Base-by-base conservation (phyloP, 2,329 filamentous ascomycete genomes). In the Colletotrichum musae region DNA sequence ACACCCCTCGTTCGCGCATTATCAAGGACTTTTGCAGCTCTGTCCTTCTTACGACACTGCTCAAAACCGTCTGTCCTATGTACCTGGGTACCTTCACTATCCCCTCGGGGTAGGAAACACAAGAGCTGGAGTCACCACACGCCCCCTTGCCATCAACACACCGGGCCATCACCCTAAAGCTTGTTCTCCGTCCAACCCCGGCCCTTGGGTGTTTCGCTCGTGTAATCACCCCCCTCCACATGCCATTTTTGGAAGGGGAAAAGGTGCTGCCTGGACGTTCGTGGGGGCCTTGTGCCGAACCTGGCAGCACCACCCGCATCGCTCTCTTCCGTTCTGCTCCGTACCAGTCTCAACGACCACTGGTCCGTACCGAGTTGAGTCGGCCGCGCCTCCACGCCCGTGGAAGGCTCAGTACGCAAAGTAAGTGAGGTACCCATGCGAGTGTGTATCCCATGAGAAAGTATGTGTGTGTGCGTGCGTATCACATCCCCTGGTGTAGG, bases 251-350 rank as follows among this genome's bases (percentile, higher is more conserved):
- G 66, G 56, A 68, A 68, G n/a, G 47, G 51, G 32, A 36, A 36
- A 36, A 36, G 9, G 32, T 53, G 66, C 56, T 69, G 66, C 66
- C 66, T 69, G 51, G 66, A 45, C 54, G 21, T 50, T 64, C 56
- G 54, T 69, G 56, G 66, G 66, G 62, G 62, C 66, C 62, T 7
- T 36, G 26, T 69, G 56, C 66, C 56, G 66, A 51, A 69, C 28
- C 56, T 36, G 57, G 56, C 51, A 65, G 45, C 50, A 24, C 32
- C 57, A 32, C 28, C 32, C 41, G 41, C 18, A 39, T 64, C 54
- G 58, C 54, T 21, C 32, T 56, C 47, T 21, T 54, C 43, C 47
- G 50, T 54, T 12, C 45, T 45, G 24, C 6, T 62, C 36, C 41
- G 24, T 47, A 36, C 16, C 50, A 26, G 15, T 47, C 50, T 45